Base-by-base conservation (phyloP, 225 moss, liverwort and hornwort genomes). In the Bryum argenteum region DNA sequence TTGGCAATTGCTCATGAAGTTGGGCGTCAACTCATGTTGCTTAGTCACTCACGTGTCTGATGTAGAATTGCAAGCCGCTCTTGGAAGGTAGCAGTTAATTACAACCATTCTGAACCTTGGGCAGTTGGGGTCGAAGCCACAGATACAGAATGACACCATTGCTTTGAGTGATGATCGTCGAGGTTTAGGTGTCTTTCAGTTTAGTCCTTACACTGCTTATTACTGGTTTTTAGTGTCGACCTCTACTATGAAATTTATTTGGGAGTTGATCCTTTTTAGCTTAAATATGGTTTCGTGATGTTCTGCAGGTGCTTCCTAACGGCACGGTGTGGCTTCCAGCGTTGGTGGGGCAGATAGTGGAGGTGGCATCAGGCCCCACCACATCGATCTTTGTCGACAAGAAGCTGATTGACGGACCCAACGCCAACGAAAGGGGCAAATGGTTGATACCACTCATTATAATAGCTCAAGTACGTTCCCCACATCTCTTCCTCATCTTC, bases 391-490 rank as follows among this genome's bases (percentile, higher is more conserved):
- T 87, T 22, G 83, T 98, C 53, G 92, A 98, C 72, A 89, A 94
- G 78, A 98, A 92, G 77, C 75, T 98, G 55, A 98, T 98, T 37
- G 98, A 98, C 55, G 98, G 98, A n/a, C 98, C 94, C 39, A 91
- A 98, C 66, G 90, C 98, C 54, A 94, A 98, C 74, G 89, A 92
- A 80, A 81, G 89, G 80, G 94, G 91, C 40, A 98, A 98, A 66
- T 80, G 92, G 75, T 94, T 94, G 98, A 98, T 98, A 52, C 98
- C 94, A 62, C 87, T 98, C 40, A 55, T 98, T 62, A 72, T 94
- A 43, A 65, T 89, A 18, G 85, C 85, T 77, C 94, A 98, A 91
- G 97, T 94, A 87, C 26, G 14, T 47, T 61, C 16, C 43, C 61
- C 18, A 43, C 51, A 44, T 28, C 61, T 40, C 10, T 53, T 8